phyloP scores from a whole-genome alignment of 139 green algal species.

The Bryopsis sp. region DNA sequence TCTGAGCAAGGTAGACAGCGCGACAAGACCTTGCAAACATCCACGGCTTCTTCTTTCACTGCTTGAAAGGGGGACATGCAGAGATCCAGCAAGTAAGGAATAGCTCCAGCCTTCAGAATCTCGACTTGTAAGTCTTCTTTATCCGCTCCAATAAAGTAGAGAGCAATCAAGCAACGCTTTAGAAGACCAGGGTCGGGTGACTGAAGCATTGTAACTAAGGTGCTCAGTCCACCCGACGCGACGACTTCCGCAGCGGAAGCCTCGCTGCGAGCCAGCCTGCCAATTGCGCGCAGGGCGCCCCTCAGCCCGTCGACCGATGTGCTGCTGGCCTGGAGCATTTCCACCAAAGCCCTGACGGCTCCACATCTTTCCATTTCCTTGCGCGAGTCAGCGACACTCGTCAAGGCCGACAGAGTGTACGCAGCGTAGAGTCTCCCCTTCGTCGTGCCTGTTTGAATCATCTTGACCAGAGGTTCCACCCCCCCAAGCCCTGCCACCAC shows the following conservation, averaged over 20 bases:
- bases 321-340: constrained; percentile 21
- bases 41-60: constrained; percentile 38
- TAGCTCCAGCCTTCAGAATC: constrained; percentile 26
- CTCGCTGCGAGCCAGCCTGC: constrained; percentile 33
- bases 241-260: constrained; percentile 34
- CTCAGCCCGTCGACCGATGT: constrained; percentile 23
- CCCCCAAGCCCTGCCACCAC: too few relatives aligned
- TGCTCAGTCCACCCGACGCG: constrained; percentile 25
- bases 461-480: constrained; percentile 28
- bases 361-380: constrained; percentile 24
- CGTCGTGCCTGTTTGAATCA: constrained; percentile 29
- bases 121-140: constrained; percentile 34
- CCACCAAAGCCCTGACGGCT: constrained; percentile 32
- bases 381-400: constrained; percentile 24
- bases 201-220: constrained; percentile 32
- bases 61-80: constrained; percentile 24
- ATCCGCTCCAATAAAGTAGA: constrained; percentile 52
- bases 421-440: constrained; percentile 41
- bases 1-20: constrained; percentile 23
- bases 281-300: constrained; percentile 29
- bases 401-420: constrained; percentile 41
- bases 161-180: constrained; percentile 34
- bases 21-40: constrained; percentile 42
- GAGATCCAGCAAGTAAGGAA: constrained; percentile 26
- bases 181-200: constrained; percentile 29